phyloP scores from a whole-genome alignment of 1,284 basidiomycete genomes.

The Marasmius tenuissimus region DNA sequence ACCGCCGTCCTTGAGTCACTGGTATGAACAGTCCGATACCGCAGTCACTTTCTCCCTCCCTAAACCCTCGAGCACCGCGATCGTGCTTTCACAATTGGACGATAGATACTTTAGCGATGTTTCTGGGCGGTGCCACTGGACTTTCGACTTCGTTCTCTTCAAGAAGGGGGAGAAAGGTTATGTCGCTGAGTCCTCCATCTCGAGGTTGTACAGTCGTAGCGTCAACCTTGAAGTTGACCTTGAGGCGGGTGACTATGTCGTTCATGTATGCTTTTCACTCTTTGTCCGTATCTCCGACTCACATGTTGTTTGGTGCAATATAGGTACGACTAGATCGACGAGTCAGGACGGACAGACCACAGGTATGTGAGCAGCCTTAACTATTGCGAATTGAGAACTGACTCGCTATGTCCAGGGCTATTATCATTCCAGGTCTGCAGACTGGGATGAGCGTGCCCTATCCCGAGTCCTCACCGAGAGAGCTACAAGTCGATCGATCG shows the following conservation, averaged over 20 bases:
- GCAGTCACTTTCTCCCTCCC: conserved; percentile 32
- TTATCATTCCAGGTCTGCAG: not conserved
- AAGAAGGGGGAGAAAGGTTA: conserved; percentile 25
- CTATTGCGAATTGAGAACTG: not conserved
- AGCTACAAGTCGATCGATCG: conserved; percentile 44
- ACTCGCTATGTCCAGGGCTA: conserved; percentile 1
- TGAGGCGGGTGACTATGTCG: conserved; percentile 26
- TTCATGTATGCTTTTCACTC: conserved; percentile 6
- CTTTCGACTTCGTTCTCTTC: conserved; percentile 25
- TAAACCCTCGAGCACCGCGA: conserved; percentile 21
- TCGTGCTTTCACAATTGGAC: conserved; percentile 26
- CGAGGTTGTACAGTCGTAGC: conserved; percentile 24
- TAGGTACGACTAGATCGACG: conserved; percentile 12
- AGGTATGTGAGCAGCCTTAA: not conserved
- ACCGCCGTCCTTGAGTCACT: not conserved
- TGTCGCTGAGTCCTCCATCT: conserved; percentile 24
- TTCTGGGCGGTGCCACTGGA: conserved; percentile 25
- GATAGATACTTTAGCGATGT: conserved; percentile 27
- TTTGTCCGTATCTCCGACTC: not conserved
- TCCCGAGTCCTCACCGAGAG: conserved; percentile 34
- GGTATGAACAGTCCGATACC: not conserved
- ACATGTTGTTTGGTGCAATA: not conserved
- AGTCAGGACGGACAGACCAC: not conserved
- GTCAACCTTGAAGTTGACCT: conserved; percentile 30
- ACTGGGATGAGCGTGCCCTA: conserved; percentile 17